A percentile compares a stretch with the other conserved stretches of the same genome.
These are phyloP conservation scores for Malus asiatica DNA, from an alignment of 306 rosid species.

Conservation along the genomic window DNA sequence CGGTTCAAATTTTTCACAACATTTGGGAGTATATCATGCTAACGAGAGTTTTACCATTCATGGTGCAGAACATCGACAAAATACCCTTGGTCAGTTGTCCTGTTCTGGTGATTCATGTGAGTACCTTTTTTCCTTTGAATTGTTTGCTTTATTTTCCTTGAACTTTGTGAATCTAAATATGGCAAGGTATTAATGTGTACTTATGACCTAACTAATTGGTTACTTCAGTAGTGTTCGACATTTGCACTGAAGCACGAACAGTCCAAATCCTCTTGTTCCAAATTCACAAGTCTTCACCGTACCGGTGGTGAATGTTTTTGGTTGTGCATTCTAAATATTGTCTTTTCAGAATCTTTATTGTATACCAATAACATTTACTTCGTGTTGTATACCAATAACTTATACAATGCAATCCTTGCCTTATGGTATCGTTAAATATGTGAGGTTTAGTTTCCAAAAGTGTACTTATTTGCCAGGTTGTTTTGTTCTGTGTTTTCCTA, in stretches of 20 bases:
- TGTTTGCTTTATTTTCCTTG: not conserved
- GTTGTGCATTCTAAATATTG: not conserved
- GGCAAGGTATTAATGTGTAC: not conserved
- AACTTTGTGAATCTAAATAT: not conserved
- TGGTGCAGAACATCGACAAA: conserved; percentile 88
- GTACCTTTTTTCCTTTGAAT: conserved; percentile 22
- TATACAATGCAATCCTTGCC: not conserved
- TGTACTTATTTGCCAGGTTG: conserved; percentile 9
- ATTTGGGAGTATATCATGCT: not conserved
- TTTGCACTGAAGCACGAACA: not conserved
- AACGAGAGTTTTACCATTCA: conserved; percentile 13
- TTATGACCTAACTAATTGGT: not conserved
- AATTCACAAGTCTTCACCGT: not conserved
- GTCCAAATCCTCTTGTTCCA: not conserved
- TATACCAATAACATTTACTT: not conserved
- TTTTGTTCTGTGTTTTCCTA: conserved; percentile 22
- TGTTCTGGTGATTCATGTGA: conserved; percentile 92
- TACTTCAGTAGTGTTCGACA: not conserved
- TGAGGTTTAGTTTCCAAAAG: conserved; percentile 10
- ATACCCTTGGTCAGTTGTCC: conserved; percentile 74
- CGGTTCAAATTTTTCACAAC: not conserved
- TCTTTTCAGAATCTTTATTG: not conserved
- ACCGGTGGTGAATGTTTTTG: not conserved
- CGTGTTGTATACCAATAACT: not conserved
- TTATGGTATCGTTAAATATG: not conserved